Base-by-base conservation (phyloP, 148 eudicot species). In the Dysphania ambrosioides region DNA sequence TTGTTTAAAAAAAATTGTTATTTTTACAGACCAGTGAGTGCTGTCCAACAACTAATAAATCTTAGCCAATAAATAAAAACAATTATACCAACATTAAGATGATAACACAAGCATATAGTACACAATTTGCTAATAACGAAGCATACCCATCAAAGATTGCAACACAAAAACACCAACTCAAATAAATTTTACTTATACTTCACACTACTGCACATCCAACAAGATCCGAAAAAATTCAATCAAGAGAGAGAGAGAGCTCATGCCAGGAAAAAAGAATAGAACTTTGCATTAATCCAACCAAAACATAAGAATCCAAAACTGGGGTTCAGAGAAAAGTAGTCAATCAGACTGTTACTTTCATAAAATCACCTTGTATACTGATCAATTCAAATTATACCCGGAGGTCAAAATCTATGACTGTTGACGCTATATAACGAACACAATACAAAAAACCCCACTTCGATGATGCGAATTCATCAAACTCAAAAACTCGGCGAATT, bases 371-470 rank as follows among this genome's bases (percentile, higher is more conserved):
- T 34, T 68, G 68, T 79, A 27, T 26, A 70, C 73, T 10, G 49
- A 29, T 19, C 4, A 51, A 42, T 62, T 79, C 15, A 53, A 73
- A 30, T 66, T 41, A 32, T 56, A 64, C n/a, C 60, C n/a, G 70
- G 36, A 69, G 71, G 78, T 79, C 80, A 78, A 78, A 78, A 72
- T 40, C 41, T 29, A 23, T 18, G 30, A 55, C 19, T 64, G 38
- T 36, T 60, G 62, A 53, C 24, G 24, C 18, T n/a, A 56, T 21
- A 12, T 41, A 62, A 16, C 31, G 49, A 58, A 38, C 23, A 35
- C 58, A 72, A 72, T 5, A 10, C n/a, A 18, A 19, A 41, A 34
- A 68, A 68, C 36, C 81, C 81, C 77, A 79, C 73, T 79, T 79
- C 30, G n/a, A n/a, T n/a, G n/a, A n/a, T n/a, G n/a, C n/a, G n/a